Evolutionary conservation across 2,329 filamentous ascomycete genomes (phyloP).

Genomic region (Penicillium palitans): DNA sequence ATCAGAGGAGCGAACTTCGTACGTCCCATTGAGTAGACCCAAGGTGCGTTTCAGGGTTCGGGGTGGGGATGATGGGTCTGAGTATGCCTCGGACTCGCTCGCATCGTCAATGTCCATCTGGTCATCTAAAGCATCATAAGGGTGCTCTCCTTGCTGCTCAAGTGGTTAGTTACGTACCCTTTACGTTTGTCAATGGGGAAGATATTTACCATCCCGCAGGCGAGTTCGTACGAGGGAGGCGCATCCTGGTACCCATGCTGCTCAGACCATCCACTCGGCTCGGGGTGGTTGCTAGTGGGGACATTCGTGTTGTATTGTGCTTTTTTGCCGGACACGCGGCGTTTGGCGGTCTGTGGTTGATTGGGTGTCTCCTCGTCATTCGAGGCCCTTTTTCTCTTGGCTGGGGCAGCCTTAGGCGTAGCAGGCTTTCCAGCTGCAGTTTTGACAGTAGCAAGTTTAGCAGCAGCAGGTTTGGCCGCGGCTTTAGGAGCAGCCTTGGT

Average conservation of each 20-base stretch:
- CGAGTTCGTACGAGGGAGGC: slow-evolving; percentile 1
- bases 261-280: background rate
- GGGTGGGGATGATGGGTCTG: background rate
- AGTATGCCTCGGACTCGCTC: background rate
- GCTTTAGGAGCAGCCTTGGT: background rate
- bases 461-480: background rate
- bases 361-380: background rate
- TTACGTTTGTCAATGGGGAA: background rate
- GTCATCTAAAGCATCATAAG: background rate
- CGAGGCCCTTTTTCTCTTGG: background rate
- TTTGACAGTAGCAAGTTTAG: background rate
- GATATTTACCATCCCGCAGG: background rate
- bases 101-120: background rate
- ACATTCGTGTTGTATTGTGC: background rate
- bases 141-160: background rate
- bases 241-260: background rate
- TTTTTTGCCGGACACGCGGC: background rate
- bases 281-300: too few species aligned
- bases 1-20: background rate
- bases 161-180: background rate
- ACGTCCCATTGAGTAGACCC: slow-evolving; percentile 1
- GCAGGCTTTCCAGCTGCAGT: too few species aligned
- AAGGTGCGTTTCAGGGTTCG: background rate
- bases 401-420: too few species aligned
- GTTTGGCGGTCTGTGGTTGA: background rate